phyloP scores from a whole-genome alignment of 2,329 filamentous ascomycete species.

The Colletotrichum sp. region DNA sequence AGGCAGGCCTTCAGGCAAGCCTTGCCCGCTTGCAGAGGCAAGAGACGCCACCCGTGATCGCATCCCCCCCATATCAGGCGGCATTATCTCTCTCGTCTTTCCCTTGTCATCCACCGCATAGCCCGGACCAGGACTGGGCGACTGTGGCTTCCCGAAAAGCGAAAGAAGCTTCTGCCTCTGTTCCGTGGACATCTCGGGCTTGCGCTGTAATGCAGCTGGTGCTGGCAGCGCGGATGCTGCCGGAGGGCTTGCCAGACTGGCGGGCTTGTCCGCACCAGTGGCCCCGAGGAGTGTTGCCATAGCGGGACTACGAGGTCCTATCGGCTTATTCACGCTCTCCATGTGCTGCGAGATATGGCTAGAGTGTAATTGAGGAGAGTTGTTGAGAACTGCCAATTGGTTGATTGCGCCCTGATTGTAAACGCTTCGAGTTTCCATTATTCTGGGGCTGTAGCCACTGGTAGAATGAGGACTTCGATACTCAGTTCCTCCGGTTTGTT shows the following conservation, averaged over 20 bases:
- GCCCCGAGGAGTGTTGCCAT: neutral
- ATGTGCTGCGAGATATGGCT: neutral
- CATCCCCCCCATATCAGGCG: constrained; percentile 25
- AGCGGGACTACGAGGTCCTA: neutral
- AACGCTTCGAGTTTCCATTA: neutral
- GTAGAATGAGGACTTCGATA: neutral
- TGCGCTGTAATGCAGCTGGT: constrained; percentile 31
- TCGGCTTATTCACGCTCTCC: neutral
- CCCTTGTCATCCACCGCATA: constrained; percentile 23
- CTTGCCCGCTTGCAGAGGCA: constrained; percentile 43
- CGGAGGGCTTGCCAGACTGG: constrained; percentile 29
- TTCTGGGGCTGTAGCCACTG: neutral
- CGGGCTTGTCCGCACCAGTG: constrained; percentile 14
- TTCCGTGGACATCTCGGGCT: constrained; percentile 41
- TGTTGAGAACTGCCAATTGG: neutral
- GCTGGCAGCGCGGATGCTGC: constrained; percentile 30
- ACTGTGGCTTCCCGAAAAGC: constrained; percentile 61
- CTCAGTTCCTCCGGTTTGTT: neutral
- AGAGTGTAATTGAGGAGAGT: neutral
- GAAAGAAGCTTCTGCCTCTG: constrained; percentile 59
- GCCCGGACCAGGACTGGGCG: constrained; percentile 17
- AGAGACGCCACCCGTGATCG: constrained; percentile 49
- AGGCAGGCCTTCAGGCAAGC: constrained; percentile 23
- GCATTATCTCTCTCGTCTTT: constrained; percentile 33
- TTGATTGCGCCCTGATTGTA: neutral